Base-by-base conservation (phyloP, 805 yeast genomes). In the Cyberlindnera misumaiensis region DNA sequence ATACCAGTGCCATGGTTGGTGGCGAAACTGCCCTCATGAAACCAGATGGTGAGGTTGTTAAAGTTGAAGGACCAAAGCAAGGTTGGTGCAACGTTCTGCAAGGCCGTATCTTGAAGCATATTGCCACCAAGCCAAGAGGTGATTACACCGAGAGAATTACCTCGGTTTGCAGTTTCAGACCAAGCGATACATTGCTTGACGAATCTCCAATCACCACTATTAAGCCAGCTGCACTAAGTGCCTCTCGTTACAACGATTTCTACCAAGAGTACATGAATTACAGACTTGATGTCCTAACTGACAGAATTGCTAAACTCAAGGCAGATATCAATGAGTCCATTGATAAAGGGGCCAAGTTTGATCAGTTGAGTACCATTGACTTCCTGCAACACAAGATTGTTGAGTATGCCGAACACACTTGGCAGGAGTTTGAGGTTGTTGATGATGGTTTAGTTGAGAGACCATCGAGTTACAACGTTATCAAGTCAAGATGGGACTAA, bases 1-100 rank as follows among this genome's bases (percentile, higher is more conserved):
- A 76, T 50, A 77, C 83, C 8, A 46, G 68, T 3, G 57, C 64
- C 32, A 75, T 76, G 81, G 60, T 70, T 53, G 82, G 82, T 22
- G 82, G 82, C 35, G 82, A 75, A 52, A 75, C 81, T 3, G 63
- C 71, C 22, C 62, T 75, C 44, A 64, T 72, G 44, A 71, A 35
- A 33, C 50, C 50, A 29, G 41, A 51, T 22, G 56, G 53, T 22
- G 38, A 45, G 20, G 47, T 51, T 24, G 50, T 44, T n/a, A 51
- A 42, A 25, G 54, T 51, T 17, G 43, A 40, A 22, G 72, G 71
- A 9, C 77, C 77, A 28, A 63, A 64, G 24, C 59, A 57, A 45
- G 77, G 77, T n/a, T 64, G 65, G 49, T 75, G 73, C n/a, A 61
- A 70, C 15, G 53, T 70, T n/a, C 55, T 70, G 32, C 75, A 70